Evolutionary conservation across 306 rosid genomes (phyloP).

Genomic region (Mucuna pruriens): DNA sequence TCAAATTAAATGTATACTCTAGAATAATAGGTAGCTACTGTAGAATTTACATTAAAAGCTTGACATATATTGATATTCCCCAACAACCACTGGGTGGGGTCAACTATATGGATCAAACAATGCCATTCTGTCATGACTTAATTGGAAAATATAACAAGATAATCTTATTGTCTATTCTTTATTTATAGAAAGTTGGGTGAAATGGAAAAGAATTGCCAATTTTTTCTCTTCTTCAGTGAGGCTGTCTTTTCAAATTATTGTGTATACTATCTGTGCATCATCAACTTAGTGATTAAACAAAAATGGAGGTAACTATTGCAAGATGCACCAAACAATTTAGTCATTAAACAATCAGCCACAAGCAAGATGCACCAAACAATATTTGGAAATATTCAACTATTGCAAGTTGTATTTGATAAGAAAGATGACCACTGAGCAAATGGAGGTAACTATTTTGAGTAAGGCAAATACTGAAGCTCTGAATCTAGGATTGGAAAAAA

Average conservation of each 20-base stretch:
- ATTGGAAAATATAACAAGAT: conserved; percentile 12
- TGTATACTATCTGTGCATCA: conserved; percentile 14
- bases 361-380: conserved; percentile 19
- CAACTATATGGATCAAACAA: background rate
- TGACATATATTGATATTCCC: conserved; percentile 17
- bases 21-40: conserved; percentile 1
- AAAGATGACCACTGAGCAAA: background rate
- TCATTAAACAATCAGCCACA: conserved; percentile 35
- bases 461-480: conserved; percentile 19
- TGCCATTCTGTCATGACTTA: background rate
- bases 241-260: conserved; percentile 2
- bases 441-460: conserved; percentile 22
- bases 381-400: conserved; percentile 5
- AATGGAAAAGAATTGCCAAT: background rate
- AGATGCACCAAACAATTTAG: too few relatives aligned
- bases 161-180: conserved; percentile 4
- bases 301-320: too few relatives aligned
- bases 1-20: background rate
- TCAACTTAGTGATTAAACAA: conserved; percentile 29
- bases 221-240: conserved; percentile 1
- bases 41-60: conserved; percentile 12
- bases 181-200: conserved; percentile 3
- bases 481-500: conserved; percentile 14
- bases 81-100: conserved; percentile 2
- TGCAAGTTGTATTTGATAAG: conserved; percentile 18